Evolutionary conservation across 2,329 filamentous ascomycete genomes (phyloP).

Genomic region (Aspergillus vadensis): DNA sequence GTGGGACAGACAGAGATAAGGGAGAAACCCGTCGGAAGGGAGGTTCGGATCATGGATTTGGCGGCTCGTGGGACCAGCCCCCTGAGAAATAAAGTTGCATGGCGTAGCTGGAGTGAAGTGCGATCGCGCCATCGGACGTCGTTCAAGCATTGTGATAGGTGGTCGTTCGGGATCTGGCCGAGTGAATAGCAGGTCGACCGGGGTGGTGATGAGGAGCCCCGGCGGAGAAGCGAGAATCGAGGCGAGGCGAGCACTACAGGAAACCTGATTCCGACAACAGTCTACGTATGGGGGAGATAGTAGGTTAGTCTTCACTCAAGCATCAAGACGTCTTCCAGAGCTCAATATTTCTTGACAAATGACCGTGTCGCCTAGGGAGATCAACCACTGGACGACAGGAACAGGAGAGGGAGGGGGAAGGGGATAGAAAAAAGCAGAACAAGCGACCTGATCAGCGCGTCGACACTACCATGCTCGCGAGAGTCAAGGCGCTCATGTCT

Average conservation of each 20-base stretch:
- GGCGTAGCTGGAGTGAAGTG: neutral
- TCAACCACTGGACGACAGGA: conserved; percentile 11
- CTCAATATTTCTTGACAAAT: conserved; percentile 19
- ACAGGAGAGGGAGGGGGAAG: conserved; percentile 9
- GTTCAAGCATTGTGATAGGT: conserved; percentile 4
- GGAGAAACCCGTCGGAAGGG: neutral
- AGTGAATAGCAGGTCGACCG: conserved; percentile 17
- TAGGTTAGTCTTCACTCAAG: conserved; percentile 37
- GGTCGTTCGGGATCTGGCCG: neutral
- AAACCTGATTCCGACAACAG: conserved; percentile 53
- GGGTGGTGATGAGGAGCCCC: conserved; percentile 12
- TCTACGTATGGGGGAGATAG: conserved; percentile 39
- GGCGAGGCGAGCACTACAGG: conserved; percentile 37
- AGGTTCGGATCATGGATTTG: neutral
- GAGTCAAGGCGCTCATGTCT: conserved; percentile 37
- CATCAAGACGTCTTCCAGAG: conserved; percentile 17
- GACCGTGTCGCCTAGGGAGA: conserved; percentile 35
- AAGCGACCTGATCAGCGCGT: conserved; percentile 31
- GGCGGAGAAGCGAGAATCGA: conserved; percentile 6
- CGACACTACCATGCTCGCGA: conserved; percentile 37
- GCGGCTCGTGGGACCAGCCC: neutral
- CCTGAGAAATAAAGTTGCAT: conserved; percentile 4
- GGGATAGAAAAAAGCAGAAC: conserved; percentile 17
- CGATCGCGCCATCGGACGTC: conserved; percentile 1
- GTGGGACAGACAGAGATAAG: neutral